A percentile compares a stretch with the other conserved stretches of the same genome.
These are phyloP conservation scores for Hemisphaericaspora subhashii DNA, from an alignment of 1,139 yeast species.

Conservation along the genomic window DNA sequence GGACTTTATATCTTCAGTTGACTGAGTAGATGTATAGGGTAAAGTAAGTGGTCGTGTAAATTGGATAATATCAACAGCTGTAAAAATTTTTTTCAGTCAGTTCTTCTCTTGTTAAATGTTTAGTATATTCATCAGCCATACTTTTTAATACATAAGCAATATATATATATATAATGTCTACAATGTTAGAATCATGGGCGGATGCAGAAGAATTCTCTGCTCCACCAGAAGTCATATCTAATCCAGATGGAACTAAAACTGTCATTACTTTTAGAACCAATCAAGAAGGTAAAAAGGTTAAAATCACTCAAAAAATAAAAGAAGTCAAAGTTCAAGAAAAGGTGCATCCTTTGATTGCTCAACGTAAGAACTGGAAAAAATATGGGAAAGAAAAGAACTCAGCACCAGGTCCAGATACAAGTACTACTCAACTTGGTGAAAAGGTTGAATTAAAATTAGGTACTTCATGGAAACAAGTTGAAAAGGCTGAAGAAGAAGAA, in stretches of 20 bases:
- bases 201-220: constrained; percentile 65
- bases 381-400: constrained; percentile 81
- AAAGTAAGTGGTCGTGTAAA: constrained; percentile 3
- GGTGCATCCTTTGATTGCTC: constrained; percentile 76
- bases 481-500: constrained; percentile 55
- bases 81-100: constrained; percentile 1
- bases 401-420: constrained; percentile 82
- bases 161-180: constrained; percentile 29
- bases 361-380: constrained; percentile 71
- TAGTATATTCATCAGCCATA: too few species aligned
- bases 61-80: background rate
- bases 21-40: background rate
- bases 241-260: constrained; percentile 88
- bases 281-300: constrained; percentile 80
- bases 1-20: background rate
- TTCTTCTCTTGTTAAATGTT: background rate
- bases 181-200: constrained; percentile 59
- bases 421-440: constrained; percentile 90
- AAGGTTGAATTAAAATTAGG: constrained; percentile 70
- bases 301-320: constrained; percentile 81
- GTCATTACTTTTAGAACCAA: constrained; percentile 76
- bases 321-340: constrained; percentile 76
- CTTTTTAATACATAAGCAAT: too few species aligned
- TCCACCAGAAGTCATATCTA: constrained; percentile 73
- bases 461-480: constrained; percentile 72